Percentiles rank a stretch among this genome's conserved stretches.
phyloP scores from a whole-genome alignment of 768 basidiomycete species.

The Tricholoma saponaceum region DNA sequence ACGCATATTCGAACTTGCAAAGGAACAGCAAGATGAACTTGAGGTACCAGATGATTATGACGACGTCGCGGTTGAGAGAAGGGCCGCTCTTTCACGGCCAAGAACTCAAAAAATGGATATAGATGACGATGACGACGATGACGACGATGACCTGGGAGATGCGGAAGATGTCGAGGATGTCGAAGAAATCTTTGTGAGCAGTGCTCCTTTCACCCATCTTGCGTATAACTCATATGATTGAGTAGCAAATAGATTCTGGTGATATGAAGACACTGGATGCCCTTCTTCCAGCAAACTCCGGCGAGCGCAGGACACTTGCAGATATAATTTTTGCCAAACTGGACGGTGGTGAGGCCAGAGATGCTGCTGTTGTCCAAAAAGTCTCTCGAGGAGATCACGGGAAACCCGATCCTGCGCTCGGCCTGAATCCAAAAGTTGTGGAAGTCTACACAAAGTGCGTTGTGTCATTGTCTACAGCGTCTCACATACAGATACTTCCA shows the following conservation, averaged over 20 bases:
- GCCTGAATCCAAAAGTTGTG: slow-evolving; percentile 88
- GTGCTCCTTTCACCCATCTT: not conserved
- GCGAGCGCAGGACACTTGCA: slow-evolving; percentile 82
- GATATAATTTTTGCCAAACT: slow-evolving; percentile 97
- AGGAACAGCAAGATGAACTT: slow-evolving; percentile 89
- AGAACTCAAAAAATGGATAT: slow-evolving; percentile 36
- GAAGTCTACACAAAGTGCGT: slow-evolving; percentile 90
- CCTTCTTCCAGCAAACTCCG: slow-evolving; percentile 69
- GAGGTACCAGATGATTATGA: slow-evolving; percentile 59
- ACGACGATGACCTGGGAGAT: slow-evolving; percentile 27
- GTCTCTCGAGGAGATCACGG: slow-evolving; percentile 58
- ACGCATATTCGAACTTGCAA: slow-evolving; percentile 88
- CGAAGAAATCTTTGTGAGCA: slow-evolving; percentile 61
- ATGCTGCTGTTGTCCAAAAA: slow-evolving; percentile 54
- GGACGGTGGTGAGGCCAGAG: slow-evolving; percentile 55
- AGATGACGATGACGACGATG: slow-evolving; percentile 43
- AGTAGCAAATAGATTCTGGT: slow-evolving; percentile 82
- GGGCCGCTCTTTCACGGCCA: slow-evolving; percentile 27
- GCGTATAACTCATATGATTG: slow-evolving; percentile 9
- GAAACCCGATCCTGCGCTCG: slow-evolving; percentile 76
- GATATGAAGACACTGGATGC: slow-evolving; percentile 86
- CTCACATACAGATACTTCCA: slow-evolving; percentile 1
- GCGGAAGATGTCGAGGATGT: slow-evolving; percentile 46
- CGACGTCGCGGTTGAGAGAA: slow-evolving; percentile 36
- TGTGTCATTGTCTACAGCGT: not conserved